These are phyloP conservation scores for Macadamia tetraphylla DNA, from an alignment of 164 flowering plant genomes.

Conservation along the genomic window DNA sequence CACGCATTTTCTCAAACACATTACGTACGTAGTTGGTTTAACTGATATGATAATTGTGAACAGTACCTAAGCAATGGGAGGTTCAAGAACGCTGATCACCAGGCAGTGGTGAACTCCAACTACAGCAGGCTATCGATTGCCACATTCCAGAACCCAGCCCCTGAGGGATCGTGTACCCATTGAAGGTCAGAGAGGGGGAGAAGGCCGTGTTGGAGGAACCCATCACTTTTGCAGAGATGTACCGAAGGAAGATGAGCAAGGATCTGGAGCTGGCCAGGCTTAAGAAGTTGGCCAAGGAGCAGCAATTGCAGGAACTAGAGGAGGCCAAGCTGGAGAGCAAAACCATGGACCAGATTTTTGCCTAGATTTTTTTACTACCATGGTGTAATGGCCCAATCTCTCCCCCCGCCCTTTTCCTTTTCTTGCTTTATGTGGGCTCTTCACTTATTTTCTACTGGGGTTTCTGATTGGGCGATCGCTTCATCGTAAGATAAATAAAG, in stretches of 20 bases:
- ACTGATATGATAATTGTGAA: no score
- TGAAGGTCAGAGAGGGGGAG: constrained; percentile 9
- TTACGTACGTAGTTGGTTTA: no score
- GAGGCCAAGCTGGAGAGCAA: not conserved
- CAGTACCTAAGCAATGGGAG: constrained; percentile 11
- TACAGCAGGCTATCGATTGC: constrained; percentile 10
- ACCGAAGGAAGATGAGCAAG: constrained; percentile 6
- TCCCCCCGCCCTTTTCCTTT: no score
- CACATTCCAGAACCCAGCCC: constrained; percentile 10
- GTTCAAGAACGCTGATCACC: constrained; percentile 11
- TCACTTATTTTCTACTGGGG: no score
- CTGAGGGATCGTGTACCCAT: constrained; percentile 7
- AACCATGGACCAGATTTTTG: not conserved
- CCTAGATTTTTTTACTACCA: not conserved
- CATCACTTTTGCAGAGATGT: constrained; percentile 12
- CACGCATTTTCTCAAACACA: no score
- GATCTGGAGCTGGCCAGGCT: constrained; percentile 7
- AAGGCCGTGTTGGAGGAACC: constrained; percentile 7
- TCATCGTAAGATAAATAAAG: no score
- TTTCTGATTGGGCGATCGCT: no score
- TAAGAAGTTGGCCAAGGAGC: constrained; percentile 9
- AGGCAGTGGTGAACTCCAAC: constrained; percentile 8
- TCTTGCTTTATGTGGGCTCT: no score
- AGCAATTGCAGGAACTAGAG: constrained; percentile 3
- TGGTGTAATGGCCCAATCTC: not conserved